Evolutionary conservation across 2,329 filamentous ascomycete species (phyloP).

Genomic region (Aspergillus spinulosporus): DNA sequence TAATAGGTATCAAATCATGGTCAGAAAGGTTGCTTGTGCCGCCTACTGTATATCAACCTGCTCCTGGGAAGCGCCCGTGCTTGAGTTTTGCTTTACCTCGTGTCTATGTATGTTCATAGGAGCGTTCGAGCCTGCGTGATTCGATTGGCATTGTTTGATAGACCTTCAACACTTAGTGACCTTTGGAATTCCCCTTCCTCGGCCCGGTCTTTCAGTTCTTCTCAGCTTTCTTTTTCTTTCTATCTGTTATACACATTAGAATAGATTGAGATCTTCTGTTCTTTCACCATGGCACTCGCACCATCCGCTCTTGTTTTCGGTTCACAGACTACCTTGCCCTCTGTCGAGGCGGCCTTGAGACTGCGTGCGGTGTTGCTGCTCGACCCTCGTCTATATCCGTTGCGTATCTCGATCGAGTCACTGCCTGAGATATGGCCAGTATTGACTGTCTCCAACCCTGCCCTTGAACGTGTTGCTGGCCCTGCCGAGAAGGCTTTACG

Average conservation of each 20-base stretch:
- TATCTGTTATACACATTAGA: background rate
- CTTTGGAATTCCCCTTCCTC: background rate
- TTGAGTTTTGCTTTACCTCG: too few relatives aligned
- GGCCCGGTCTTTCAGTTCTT: too few relatives aligned
- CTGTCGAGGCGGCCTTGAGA: background rate
- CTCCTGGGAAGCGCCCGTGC: too few relatives aligned
- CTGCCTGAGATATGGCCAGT: background rate
- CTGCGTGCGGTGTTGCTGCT: background rate
- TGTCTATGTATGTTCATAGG: too few relatives aligned
- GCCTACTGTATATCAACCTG: background rate
- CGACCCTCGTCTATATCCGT: background rate
- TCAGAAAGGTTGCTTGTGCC: background rate
- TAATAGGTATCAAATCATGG: background rate
- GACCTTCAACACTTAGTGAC: background rate
- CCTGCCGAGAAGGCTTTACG: background rate
- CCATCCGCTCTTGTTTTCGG: conserved; percentile 4
- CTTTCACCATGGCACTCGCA: background rate
- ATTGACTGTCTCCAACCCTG: background rate
- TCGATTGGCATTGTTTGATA: background rate
- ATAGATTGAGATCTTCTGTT: background rate
- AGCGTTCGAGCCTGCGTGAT: too few relatives aligned
- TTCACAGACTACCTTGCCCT: background rate
- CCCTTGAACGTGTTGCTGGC: background rate
- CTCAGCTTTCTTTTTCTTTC: background rate
- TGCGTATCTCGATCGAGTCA: background rate